Conservation (phyloP, 805 yeast genomes). For the Kregervanrija pseudodelftensis region DNA sequence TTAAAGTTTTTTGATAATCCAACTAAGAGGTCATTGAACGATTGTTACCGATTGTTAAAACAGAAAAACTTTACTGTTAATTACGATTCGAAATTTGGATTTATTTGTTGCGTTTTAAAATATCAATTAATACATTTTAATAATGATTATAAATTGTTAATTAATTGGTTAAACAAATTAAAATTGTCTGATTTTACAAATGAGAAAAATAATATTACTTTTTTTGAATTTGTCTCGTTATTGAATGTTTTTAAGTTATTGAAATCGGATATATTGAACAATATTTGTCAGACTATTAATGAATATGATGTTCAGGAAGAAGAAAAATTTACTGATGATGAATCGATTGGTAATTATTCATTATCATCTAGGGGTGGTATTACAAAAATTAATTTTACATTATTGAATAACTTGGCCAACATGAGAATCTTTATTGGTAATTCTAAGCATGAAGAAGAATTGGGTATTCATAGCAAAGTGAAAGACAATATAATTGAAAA, state of each 20-base stretch:
- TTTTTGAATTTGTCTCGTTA: conserved; percentile 22
- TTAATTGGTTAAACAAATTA: conserved; percentile 20
- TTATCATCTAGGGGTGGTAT: conserved; percentile 5
- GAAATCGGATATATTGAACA: conserved; percentile 11
- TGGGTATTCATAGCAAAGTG: conserved; percentile 9
- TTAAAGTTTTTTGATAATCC: conserved; percentile 17
- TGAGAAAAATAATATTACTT: conserved; percentile 16
- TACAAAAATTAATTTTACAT: conserved; percentile 20
- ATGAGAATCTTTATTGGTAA: conserved; percentile 27
- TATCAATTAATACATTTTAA: conserved; percentile 16
- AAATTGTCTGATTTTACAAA: conserved; percentile 19
- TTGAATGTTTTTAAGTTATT: conserved; percentile 17
- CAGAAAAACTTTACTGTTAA: conserved; percentile 1
- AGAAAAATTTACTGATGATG: conserved; percentile 1
- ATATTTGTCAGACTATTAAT: conserved; percentile 7
- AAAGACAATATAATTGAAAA: conserved; percentile 20
- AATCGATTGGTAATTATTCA: background rate
- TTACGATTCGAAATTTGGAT: conserved; percentile 13
- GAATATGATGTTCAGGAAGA: conserved; percentile 5
- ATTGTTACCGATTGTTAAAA: conserved; percentile 10
- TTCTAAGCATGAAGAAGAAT: conserved; percentile 9
- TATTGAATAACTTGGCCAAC: conserved; percentile 22
- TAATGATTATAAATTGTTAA: conserved; percentile 9
- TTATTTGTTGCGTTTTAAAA: conserved; percentile 21
- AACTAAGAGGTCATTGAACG: conserved; percentile 11